Percentiles rank a stretch among this genome's conserved stretches.
Conservation (phyloP, 2,329 filamentous ascomycete genomes). For the Fusarium ramigenum region DNA sequence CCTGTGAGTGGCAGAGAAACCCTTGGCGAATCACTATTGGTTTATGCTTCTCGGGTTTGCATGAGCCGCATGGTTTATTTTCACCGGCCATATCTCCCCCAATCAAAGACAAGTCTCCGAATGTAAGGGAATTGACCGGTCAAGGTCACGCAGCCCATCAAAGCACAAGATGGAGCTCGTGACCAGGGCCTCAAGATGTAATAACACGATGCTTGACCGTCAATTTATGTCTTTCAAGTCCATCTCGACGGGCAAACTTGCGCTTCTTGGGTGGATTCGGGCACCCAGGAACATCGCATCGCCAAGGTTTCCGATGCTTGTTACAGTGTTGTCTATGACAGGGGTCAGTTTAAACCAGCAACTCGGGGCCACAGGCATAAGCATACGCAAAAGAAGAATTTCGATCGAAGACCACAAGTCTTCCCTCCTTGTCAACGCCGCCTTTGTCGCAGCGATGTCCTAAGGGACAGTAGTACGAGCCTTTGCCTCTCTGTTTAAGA, state of each 20-base stretch:
- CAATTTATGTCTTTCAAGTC: conserved; percentile 53
- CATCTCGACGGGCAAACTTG: conserved; percentile 54
- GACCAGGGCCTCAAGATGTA: conserved; percentile 36
- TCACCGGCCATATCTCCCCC: conserved; percentile 35
- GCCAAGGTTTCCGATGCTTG: conserved; percentile 55
- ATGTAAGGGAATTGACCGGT: conserved; percentile 41
- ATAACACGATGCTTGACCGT: conserved; percentile 51
- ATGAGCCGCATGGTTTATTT: conserved; percentile 28
- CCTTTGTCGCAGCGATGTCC: conserved; percentile 51
- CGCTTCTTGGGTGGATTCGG: conserved; percentile 55
- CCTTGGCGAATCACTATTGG: conserved; percentile 31
- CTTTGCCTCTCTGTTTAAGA: conserved; percentile 52
- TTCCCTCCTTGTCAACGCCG: conserved; percentile 52
- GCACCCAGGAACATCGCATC: conserved; percentile 51
- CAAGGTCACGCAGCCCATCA: conserved; percentile 29
- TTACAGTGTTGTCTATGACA: conserved; percentile 53
- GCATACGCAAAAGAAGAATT: conserved; percentile 54
- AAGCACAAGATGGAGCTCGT: conserved; percentile 22
- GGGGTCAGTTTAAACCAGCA: conserved; percentile 29
- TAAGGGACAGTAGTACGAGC: conserved; percentile 50
- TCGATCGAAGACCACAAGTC: conserved; percentile 52
- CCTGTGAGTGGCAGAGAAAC: conserved; percentile 16
- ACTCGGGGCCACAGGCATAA: conserved; percentile 9
- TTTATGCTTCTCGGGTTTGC: conserved; percentile 24
- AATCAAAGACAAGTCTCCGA: conserved; percentile 34